A percentile compares a stretch with the other conserved stretches of the same genome.
These are phyloP conservation scores for Vitis rotundifolia DNA, from an alignment of 164 flowering plant species.

Conservation along the genomic window DNA sequence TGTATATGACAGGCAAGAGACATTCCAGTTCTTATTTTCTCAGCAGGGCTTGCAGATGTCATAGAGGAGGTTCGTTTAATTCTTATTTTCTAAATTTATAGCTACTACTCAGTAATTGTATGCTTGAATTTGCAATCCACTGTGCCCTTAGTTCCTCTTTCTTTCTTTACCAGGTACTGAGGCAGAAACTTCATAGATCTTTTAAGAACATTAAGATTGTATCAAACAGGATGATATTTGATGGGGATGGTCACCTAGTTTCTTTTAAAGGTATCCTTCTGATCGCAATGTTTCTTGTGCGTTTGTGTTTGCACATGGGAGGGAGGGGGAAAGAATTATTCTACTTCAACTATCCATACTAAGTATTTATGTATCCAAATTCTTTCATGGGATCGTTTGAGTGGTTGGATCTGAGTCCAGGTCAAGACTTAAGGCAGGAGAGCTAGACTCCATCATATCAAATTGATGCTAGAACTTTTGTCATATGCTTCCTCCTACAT, in stretches of 20 bases:
- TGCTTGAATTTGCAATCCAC: not conserved
- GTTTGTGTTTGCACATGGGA: no score
- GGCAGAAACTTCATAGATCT: constrained; percentile 80
- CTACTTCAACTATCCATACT: no score
- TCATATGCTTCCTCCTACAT: no score
- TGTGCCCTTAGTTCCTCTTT: not conserved
- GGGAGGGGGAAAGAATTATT: no score
- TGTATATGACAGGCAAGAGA: constrained; percentile 62
- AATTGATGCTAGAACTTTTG: no score
- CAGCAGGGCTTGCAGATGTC: constrained; percentile 96
- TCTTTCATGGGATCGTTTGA: no score
- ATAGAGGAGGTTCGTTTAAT: constrained; percentile 82
- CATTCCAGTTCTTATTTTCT: constrained; percentile 89
- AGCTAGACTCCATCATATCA: no score
- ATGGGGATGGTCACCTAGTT: constrained; percentile 61
- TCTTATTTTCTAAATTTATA: not conserved
- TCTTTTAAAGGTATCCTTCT: constrained; percentile 72
- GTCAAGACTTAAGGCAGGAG: no score
- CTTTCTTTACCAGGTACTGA: constrained; percentile 57
- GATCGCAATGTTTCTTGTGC: no score
- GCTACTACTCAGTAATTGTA: not conserved
- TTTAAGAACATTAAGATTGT: constrained; percentile 83
- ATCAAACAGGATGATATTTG: constrained; percentile 82
- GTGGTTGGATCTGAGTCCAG: no score
- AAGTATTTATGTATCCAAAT: no score